Evolutionary conservation across 306 rosid genomes (phyloP), one percentile per base, ranked within the genome.

Genomic region (Geum urbanum): DNA sequence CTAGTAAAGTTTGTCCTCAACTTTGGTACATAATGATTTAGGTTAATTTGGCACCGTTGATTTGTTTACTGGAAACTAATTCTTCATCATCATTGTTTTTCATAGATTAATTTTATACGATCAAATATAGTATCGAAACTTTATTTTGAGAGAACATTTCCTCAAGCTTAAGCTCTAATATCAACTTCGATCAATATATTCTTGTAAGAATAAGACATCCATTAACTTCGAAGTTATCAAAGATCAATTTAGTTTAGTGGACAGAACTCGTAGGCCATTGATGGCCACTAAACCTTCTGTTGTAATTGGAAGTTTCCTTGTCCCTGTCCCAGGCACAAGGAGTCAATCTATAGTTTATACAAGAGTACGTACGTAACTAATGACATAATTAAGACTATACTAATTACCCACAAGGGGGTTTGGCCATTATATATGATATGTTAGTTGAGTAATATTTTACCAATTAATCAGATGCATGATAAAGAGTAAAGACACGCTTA

Each of bases 201-300:
- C 24, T 3, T 22, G 4, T 5, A 11, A 51, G 5, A 19, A 41
- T 5, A 50, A 0, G 15, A 72, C 59, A 51, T 27, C 32, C 32
- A 27, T 56, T 32, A 24, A 44, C n/a, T 58, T 53, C 9, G 45
- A 69, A 54, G 61, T 8, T 40, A 16, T 68, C 11, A 50, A 72
- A 27, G 32, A 9, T 32, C 45, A 54, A 20, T 10, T 4, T 7
- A 16, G 41, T 13, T 52, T 44, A 35, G 60, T 67, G 74, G 67
- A 58, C 11, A n/a, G 56, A 22, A 10, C 18, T n/a, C n/a, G n/a
- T n/a, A 19, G 56, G 50, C 49, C 74, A 67, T 37, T 19, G n/a
- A n/a, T n/a, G n/a, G n/a, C n/a, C n/a, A n/a, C n/a, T 22, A 15
- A 19, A 20, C 16, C 39, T 4, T 15, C 35, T 22, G 44, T 15